Evolutionary conservation across 2,329 filamentous ascomycete species (phyloP).

Genomic region (Paecilomyces dactylethromorphus): DNA sequence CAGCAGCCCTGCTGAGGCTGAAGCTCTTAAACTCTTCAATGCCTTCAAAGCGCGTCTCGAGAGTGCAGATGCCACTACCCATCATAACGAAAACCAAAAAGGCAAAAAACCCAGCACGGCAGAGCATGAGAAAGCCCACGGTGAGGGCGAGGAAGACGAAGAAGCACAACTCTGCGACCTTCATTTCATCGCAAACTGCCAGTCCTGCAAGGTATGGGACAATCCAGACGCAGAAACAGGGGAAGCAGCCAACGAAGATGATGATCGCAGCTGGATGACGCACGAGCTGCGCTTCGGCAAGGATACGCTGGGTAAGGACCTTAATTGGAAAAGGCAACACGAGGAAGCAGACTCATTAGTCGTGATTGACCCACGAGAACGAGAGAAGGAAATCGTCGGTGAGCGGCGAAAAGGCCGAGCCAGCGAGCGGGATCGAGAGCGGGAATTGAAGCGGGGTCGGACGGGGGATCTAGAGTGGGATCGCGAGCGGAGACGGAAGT

Average conservation of each 20-base stretch:
- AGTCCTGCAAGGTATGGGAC: constrained; percentile 85
- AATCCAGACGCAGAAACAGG: constrained; percentile 42
- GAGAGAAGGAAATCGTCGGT: constrained; percentile 64
- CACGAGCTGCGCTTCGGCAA: constrained; percentile 82
- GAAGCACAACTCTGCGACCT: constrained; percentile 79
- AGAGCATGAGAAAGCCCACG: constrained; percentile 6
- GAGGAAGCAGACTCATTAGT: constrained; percentile 65
- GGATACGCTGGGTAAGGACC: constrained; percentile 81
- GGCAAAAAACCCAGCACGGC: constrained; percentile 5
- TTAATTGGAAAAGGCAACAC: constrained; percentile 84
- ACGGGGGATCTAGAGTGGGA: constrained; percentile 32
- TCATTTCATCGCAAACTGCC: constrained; percentile 92
- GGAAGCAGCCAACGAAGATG: constrained; percentile 43
- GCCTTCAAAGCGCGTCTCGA: constrained; percentile 76
- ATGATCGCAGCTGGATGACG: constrained; percentile 69
- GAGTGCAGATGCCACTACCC: constrained; percentile 21
- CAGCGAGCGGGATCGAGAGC: constrained; percentile 29
- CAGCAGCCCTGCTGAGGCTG: constrained; percentile 51
- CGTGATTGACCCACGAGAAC: constrained; percentile 87
- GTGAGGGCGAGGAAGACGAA: constrained; percentile 39
- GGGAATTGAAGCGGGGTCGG: constrained; percentile 16
- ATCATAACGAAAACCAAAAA: constrained; percentile 8
- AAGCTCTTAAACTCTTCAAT: constrained; percentile 64
- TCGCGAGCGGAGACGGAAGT: constrained; percentile 11
- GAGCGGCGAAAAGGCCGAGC: constrained; percentile 57